phyloP scores from a whole-genome alignment of 345 rosid species.

The Heritiera littoralis region DNA sequence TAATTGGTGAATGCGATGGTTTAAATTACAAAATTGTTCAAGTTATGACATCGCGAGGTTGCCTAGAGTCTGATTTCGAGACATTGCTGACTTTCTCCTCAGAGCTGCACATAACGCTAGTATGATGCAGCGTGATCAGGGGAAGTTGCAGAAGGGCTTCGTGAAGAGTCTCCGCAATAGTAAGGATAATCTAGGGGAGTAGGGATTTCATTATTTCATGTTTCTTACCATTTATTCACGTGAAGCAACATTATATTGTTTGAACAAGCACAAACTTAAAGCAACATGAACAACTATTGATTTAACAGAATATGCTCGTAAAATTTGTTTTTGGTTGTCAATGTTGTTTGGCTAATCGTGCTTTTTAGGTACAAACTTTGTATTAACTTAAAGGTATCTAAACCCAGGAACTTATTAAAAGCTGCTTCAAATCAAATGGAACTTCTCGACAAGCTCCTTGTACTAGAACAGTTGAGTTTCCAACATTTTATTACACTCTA shows the following conservation, averaged over 20 bases:
- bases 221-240: too few relatives aligned
- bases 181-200: conserved; percentile 38
- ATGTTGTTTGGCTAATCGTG: too few relatives aligned
- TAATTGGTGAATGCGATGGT: background rate
- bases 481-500: background rate
- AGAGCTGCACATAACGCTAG: conserved; percentile 77
- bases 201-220: too few relatives aligned
- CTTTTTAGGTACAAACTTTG: background rate
- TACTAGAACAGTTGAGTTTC: background rate
- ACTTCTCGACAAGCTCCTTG: background rate
- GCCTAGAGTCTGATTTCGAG: conserved; percentile 88
- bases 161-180: conserved; percentile 58
- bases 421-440: background rate
- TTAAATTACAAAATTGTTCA: background rate
- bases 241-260: too few relatives aligned
- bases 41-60: conserved; percentile 80
- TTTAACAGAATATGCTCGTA: background rate
- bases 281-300: background rate
- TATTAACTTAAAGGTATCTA: background rate
- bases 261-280: too few relatives aligned
- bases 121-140: conserved; percentile 58
- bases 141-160: conserved; percentile 57
- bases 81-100: conserved; percentile 71
- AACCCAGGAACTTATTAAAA: background rate
- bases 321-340: too few relatives aligned